Base-by-base conservation (phyloP, 192 early-diverging fungal genomes). In the Entomortierella beljakovae region DNA sequence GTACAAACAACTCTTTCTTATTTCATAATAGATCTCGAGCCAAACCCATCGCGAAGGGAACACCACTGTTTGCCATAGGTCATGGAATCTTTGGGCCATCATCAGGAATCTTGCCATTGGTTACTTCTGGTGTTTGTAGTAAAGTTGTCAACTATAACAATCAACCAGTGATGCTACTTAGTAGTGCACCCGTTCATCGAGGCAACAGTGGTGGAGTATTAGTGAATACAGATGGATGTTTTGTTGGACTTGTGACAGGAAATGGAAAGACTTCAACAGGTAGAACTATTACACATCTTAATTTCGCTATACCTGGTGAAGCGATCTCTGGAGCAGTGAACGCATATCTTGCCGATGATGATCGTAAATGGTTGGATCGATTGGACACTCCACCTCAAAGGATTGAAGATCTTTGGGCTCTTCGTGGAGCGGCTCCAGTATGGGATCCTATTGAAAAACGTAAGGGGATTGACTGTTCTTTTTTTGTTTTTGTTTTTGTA, bases 121-220 rank as follows among this genome's bases (percentile, higher is more conserved):
- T 82, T 31, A 82, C 81, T 10, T 82, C 81, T 0, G 81, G 81
- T 2, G 33, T 82, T 22, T 70, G 71, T 50, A 71, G 71, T 35
- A 76, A 71, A 23, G 71, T 82, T 0, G 68, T 82, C 2, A 34
- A 51, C 2, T 42, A 77, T 11, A 60, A 42, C 25, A n/a, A 61
- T 3, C 57, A 77, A 29, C 73, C 81, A 6, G 81, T 71, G 18
- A 73, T 82, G 81, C 42, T 82, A 2, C 53, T 75, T 22, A 70
- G 66, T 16, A 75, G 71, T 35, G 72, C 73, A 26, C 71, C 71
- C 6, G 81, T 82, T 6, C 81, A 82, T 32, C 71, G 81, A 16
- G 81, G 81, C 42, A 76, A 75, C 43, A 82, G 81, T 57, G 81
- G 81, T 13, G 81, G 81, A n/a, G 81, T 75, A 2, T 57, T 82